A percentile compares a stretch with the other conserved stretches of the same genome.
Conservation (phyloP, 768 basidiomycete genomes). For the Tubosaeta sp. region DNA sequence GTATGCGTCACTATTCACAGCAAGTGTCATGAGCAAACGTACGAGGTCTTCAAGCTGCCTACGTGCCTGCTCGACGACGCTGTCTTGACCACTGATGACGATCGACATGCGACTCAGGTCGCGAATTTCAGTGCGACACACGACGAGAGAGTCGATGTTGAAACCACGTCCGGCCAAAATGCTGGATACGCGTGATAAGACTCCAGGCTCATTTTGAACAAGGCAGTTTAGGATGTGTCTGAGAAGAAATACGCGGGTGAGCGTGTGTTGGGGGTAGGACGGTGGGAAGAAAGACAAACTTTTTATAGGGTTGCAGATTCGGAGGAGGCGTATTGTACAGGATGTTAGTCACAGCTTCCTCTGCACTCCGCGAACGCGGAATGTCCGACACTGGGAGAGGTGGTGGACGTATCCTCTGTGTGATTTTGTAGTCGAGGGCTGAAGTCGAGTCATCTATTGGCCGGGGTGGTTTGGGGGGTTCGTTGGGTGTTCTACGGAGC, state of each 20-base stretch:
- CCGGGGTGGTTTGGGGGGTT: conserved; percentile 67
- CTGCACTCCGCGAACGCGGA: conserved; percentile 80
- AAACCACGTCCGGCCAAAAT: conserved; percentile 96
- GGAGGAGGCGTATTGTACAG: conserved; percentile 95
- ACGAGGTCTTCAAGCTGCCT: conserved; percentile 96
- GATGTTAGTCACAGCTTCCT: conserved; percentile 97
- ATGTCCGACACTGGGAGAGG: conserved; percentile 82
- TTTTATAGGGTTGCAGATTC: conserved; percentile 88
- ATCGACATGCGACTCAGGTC: conserved; percentile 98
- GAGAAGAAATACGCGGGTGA: conserved; percentile 9
- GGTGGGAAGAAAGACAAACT: conserved; percentile 42
- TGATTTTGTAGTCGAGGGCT: conserved; percentile 86
- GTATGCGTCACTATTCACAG: not conserved
- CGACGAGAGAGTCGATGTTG: conserved; percentile 98
- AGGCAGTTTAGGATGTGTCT: conserved; percentile 97
- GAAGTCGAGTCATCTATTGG: conserved; percentile 92
- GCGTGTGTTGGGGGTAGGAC: not conserved
- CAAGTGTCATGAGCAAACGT: conserved; percentile 30
- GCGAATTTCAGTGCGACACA: conserved; percentile 95
- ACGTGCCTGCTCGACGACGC: conserved; percentile 95
- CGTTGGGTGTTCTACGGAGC: conserved; percentile 13
- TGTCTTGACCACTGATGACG: conserved; percentile 93
- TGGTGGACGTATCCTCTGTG: conserved; percentile 69
- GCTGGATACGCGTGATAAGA: conserved; percentile 96
- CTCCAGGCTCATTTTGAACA: conserved; percentile 98